Evolutionary conservation across 2,329 filamentous ascomycete genomes (phyloP).

Genomic region (Salinomyces thailandicus): DNA sequence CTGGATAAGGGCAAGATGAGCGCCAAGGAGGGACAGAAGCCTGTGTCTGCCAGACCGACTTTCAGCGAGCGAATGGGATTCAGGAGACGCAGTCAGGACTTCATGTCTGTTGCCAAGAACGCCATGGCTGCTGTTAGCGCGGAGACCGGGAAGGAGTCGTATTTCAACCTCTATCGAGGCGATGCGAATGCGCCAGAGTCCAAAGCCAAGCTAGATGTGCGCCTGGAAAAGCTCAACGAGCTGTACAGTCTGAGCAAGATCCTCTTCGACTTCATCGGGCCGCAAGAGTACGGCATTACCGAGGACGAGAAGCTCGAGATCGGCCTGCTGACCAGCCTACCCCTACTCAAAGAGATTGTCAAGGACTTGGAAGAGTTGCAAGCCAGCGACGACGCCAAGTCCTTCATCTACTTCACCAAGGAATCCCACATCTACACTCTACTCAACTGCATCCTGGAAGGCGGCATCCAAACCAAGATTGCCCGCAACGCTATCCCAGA

Average conservation of each 20-base stretch:
- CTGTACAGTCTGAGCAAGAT: slow-evolving; percentile 90
- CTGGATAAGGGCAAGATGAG: not conserved
- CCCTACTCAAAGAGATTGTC: slow-evolving; percentile 91
- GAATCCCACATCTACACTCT: slow-evolving; percentile 98
- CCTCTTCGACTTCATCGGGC: slow-evolving; percentile 95
- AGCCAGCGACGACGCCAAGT: slow-evolving; percentile 85
- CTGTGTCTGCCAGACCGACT: slow-evolving; percentile 7
- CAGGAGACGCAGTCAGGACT: slow-evolving; percentile 41
- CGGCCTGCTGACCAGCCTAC: slow-evolving; percentile 83
- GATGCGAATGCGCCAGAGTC: slow-evolving; percentile 41
- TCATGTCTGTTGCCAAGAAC: slow-evolving; percentile 15
- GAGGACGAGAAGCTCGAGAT: slow-evolving; percentile 98
- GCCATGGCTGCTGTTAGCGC: slow-evolving; percentile 12
- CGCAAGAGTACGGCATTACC: slow-evolving; percentile 94
- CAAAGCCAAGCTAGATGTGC: slow-evolving; percentile 70
- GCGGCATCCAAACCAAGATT: slow-evolving; percentile 94
- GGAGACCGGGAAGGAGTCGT: slow-evolving; percentile 45
- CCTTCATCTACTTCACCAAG: slow-evolving; percentile 98
- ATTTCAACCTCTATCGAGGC: slow-evolving; percentile 84
- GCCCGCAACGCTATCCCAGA: slow-evolving; percentile 90
- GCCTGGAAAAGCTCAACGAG: slow-evolving; percentile 81
- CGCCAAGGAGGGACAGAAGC: not conserved
- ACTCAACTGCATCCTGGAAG: slow-evolving; percentile 94
- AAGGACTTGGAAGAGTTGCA: slow-evolving; percentile 95
- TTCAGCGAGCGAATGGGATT: slow-evolving; percentile 42